Conservation (phyloP, 805 yeast species). For the Saccharomyces jurei region DNA sequence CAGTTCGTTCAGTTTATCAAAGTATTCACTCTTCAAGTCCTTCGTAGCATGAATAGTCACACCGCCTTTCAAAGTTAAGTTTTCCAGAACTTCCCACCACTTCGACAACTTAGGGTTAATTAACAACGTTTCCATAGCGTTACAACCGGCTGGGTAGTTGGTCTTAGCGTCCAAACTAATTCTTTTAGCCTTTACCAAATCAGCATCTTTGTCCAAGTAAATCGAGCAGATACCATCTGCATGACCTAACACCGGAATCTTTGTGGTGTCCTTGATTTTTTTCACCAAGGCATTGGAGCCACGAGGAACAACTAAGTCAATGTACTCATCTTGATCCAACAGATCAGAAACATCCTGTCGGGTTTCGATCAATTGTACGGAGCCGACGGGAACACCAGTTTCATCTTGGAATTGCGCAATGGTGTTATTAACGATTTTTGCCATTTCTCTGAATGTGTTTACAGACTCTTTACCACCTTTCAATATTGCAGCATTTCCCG, state of each 20-base stretch:
- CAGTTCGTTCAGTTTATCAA: slow-evolving; percentile 14
- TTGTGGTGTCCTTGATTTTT: slow-evolving; percentile 76
- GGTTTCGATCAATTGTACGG: slow-evolving; percentile 80
- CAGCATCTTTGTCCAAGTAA: slow-evolving; percentile 71
- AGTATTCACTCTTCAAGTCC: slow-evolving; percentile 34
- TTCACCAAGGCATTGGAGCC: slow-evolving; percentile 93
- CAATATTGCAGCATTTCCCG: slow-evolving; percentile 92
- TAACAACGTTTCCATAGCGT: slow-evolving; percentile 84
- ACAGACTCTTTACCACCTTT: slow-evolving; percentile 95
- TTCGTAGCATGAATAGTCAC: slow-evolving; percentile 66
- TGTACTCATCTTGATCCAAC: slow-evolving; percentile 75
- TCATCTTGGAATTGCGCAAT: slow-evolving; percentile 34
- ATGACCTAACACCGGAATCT: slow-evolving; percentile 95
- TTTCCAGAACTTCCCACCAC: slow-evolving; percentile 34
- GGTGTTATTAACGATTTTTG: slow-evolving; percentile 57
- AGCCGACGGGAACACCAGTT: slow-evolving; percentile 70
- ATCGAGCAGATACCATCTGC: slow-evolving; percentile 97
- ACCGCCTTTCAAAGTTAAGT: slow-evolving; percentile 45
- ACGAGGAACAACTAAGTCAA: slow-evolving; percentile 93
- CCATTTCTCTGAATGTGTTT: slow-evolving; percentile 76
- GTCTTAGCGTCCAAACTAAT: slow-evolving; percentile 84
- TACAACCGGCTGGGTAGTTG: slow-evolving; percentile 98
- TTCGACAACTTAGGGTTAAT: slow-evolving; percentile 35
- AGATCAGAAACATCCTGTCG: slow-evolving; percentile 86
- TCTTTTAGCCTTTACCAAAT: slow-evolving; percentile 64